Percentiles rank a stretch among this genome's conserved stretches.
phyloP scores from a whole-genome alignment of 805 yeast genomes.

The Saccharomycopsis sp. region DNA sequence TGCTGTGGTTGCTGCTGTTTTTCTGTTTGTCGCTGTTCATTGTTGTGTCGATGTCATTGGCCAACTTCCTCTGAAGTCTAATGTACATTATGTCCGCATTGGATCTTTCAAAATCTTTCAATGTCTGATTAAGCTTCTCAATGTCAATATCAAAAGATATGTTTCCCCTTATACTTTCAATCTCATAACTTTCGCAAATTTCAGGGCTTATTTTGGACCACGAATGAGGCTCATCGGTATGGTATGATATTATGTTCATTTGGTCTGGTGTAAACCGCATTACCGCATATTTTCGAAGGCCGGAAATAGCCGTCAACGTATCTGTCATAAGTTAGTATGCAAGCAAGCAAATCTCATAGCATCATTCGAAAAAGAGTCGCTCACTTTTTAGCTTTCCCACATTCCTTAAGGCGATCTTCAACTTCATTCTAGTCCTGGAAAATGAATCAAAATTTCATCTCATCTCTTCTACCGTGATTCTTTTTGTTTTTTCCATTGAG shows the following conservation, averaged over 20 bases:
- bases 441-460: too few relatives aligned
- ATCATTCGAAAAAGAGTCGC: slow-evolving; percentile 8
- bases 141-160: slow-evolving; percentile 54
- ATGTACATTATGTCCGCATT: slow-evolving; percentile 42
- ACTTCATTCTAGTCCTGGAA: slow-evolving; percentile 26
- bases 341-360: not conserved
- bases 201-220: slow-evolving; percentile 50
- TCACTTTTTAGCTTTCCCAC: slow-evolving; percentile 27
- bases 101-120: slow-evolving; percentile 47
- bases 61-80: slow-evolving; percentile 35
- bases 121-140: slow-evolving; percentile 49
- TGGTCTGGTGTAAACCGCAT: slow-evolving; percentile 44
- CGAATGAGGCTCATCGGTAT: slow-evolving; percentile 52
- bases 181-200: slow-evolving; percentile 41
- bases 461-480: too few relatives aligned
- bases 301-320: slow-evolving; percentile 41
- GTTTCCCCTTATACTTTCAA: slow-evolving; percentile 44
- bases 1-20: slow-evolving; percentile 22
- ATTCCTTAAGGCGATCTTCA: slow-evolving; percentile 25
- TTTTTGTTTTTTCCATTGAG: too few relatives aligned
- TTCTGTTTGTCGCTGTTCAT: slow-evolving; percentile 22
- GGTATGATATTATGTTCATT: slow-evolving; percentile 43
- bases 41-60: slow-evolving; percentile 24
- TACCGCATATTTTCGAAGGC: slow-evolving; percentile 46
- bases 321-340: too few relatives aligned